Conservation (phyloP, 2,329 filamentous ascomycete species). For the Pseudogymnoascus sp. region DNA sequence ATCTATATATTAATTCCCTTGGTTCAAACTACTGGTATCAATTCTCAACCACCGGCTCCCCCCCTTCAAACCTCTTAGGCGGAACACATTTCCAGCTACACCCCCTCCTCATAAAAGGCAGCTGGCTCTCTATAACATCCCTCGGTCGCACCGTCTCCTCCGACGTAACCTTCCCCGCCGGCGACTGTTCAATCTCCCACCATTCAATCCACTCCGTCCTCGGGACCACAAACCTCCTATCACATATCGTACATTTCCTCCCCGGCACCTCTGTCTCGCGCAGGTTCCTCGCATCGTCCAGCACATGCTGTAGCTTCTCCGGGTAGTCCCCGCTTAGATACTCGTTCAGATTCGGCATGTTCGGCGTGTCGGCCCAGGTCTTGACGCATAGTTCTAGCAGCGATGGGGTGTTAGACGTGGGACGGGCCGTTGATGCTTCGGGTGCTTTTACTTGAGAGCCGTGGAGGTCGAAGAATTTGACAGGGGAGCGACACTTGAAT, state of each 20-base stretch:
- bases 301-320: slow-evolving; percentile 16
- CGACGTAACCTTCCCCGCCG: slow-evolving; percentile 14
- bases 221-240: slow-evolving; percentile 40
- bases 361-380: slow-evolving; percentile 18
- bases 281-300: slow-evolving; percentile 22
- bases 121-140: slow-evolving; percentile 25
- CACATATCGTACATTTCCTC: slow-evolving; percentile 43
- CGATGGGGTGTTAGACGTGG: slow-evolving; percentile 23
- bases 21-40: background rate
- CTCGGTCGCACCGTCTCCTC: slow-evolving; percentile 22
- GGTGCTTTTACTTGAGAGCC: slow-evolving; percentile 24
- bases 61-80: background rate
- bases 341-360: slow-evolving; percentile 20
- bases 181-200: slow-evolving; percentile 35
- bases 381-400: slow-evolving; percentile 24
- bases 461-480: slow-evolving; percentile 23
- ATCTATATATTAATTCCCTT: background rate
- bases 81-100: slow-evolving; percentile 30
- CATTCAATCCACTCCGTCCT: slow-evolving; percentile 55
- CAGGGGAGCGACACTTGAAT: slow-evolving; percentile 23
- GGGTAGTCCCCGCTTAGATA: slow-evolving; percentile 20
- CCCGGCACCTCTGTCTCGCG: slow-evolving; percentile 40
- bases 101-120: slow-evolving; percentile 28
- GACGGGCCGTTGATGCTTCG: slow-evolving; percentile 14
- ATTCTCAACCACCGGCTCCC: background rate